Evolutionary conservation across 805 yeast genomes (phyloP).

Genomic region (Torulaspora quercuum): DNA sequence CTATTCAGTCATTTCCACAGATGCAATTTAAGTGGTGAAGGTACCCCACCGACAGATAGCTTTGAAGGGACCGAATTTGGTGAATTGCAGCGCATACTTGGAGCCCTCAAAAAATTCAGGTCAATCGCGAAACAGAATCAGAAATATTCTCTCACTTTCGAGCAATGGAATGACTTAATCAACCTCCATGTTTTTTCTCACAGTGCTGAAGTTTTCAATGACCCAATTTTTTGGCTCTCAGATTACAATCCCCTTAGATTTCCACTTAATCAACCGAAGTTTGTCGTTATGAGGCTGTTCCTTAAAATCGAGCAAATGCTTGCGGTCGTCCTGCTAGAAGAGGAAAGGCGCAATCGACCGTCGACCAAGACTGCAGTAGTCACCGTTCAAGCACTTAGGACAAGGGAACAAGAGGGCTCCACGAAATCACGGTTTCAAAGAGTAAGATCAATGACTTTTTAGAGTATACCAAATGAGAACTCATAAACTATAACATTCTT

Average conservation of each 20-base stretch:
- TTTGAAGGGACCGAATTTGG: constrained; percentile 5
- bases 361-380: too few relatives aligned
- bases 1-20: background rate
- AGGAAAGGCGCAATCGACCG: too few relatives aligned
- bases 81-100: constrained; percentile 16
- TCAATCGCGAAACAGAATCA: constrained; percentile 19
- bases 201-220: constrained; percentile 31
- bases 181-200: constrained; percentile 14
- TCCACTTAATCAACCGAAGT: constrained; percentile 68
- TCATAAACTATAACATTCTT: too few relatives aligned
- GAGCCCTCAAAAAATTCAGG: constrained; percentile 23
- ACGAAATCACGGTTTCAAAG: too few relatives aligned
- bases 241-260: constrained; percentile 63
- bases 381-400: too few relatives aligned
- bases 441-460: too few relatives aligned
- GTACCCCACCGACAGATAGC: background rate
- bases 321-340: constrained; percentile 3
- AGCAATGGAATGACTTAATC: constrained; percentile 28
- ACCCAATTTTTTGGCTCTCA: constrained; percentile 54
- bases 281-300: constrained; percentile 44
- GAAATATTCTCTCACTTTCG: constrained; percentile 21
- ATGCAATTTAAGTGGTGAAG: background rate
- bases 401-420: too few relatives aligned
- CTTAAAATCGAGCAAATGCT: constrained; percentile 24
- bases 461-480: too few relatives aligned